These are phyloP conservation scores for Actinidia arguta DNA, from an alignment of 179 eudicot genomes.

Conservation along the genomic window DNA sequence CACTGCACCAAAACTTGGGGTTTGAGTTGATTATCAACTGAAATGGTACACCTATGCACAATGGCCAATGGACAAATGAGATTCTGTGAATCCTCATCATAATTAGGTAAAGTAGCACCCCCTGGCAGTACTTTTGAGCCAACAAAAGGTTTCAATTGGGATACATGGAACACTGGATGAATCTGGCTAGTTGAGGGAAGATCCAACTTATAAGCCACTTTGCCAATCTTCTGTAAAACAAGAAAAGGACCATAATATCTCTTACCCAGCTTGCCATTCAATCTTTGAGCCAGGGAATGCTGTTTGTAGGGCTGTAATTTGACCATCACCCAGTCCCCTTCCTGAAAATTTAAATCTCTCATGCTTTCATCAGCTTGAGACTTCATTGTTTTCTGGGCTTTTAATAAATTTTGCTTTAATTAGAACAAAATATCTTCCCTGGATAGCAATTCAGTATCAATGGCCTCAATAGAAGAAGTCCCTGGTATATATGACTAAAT, in stretches of 20 bases:
- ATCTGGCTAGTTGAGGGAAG: background rate
- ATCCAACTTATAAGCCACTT: background rate
- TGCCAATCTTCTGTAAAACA: background rate
- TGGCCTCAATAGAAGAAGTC: background rate
- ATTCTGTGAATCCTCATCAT: no score
- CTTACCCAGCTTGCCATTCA: background rate
- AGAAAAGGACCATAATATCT: background rate
- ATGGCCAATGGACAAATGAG: no score
- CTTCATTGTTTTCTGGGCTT: background rate
- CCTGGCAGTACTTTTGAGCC: no score
- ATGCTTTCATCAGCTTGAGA: background rate
- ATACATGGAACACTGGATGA: background rate
- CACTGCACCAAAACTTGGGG: no score
- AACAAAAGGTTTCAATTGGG: background rate
- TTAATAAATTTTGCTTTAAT: background rate
- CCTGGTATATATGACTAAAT: background rate
- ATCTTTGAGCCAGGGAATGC: background rate
- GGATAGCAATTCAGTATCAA: background rate
- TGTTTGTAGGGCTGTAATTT: background rate
- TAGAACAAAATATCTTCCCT: background rate
- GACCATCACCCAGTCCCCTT: background rate
- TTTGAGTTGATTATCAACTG: no score
- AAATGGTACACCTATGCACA: no score
- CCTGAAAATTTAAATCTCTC: background rate
- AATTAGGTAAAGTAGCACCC: no score